A percentile compares a stretch with the other conserved stretches of the same genome.
Evolutionary conservation across 345 rosid genomes (phyloP).

Genomic region (Eucalyptus camaldulensis): DNA sequence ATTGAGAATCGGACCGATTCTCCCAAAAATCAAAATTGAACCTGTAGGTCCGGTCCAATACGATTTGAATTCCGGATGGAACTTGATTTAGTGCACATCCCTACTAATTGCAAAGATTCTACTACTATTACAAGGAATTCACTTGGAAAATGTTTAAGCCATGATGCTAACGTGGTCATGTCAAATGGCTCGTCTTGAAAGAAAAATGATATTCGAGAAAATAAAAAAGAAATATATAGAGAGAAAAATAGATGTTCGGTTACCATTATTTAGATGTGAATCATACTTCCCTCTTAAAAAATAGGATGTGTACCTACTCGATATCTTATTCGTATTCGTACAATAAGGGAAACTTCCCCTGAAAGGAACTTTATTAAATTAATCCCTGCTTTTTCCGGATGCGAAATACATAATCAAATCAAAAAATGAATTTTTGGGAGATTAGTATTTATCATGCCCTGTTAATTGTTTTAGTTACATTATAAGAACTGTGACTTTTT

Average conservation of each 20-base stretch:
- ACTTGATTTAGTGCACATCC: not conserved
- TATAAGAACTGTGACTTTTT: not conserved
- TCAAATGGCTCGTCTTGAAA: not conserved
- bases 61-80: not conserved
- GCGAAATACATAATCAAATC: not conserved
- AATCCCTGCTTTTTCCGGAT: not conserved
- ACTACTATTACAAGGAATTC: not conserved
- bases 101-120: not conserved
- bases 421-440: not conserved
- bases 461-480: not conserved
- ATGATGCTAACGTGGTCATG: not conserved
- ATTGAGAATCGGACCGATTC: accelerated
- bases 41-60: accelerated
- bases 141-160: not conserved
- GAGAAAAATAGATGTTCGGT: too few relatives aligned
- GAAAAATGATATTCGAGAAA: not conserved
- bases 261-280: not conserved
- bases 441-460: not conserved
- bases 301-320: not conserved
- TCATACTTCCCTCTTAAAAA: not conserved
- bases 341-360: not conserved
- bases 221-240: too few relatives aligned
- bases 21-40: not conserved
- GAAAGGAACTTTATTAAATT: not conserved
- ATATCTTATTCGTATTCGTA: not conserved